These are phyloP conservation scores for Coemansia sp. DNA, from an alignment of 192 early-diverging fungal genomes.

Conservation along the genomic window DNA sequence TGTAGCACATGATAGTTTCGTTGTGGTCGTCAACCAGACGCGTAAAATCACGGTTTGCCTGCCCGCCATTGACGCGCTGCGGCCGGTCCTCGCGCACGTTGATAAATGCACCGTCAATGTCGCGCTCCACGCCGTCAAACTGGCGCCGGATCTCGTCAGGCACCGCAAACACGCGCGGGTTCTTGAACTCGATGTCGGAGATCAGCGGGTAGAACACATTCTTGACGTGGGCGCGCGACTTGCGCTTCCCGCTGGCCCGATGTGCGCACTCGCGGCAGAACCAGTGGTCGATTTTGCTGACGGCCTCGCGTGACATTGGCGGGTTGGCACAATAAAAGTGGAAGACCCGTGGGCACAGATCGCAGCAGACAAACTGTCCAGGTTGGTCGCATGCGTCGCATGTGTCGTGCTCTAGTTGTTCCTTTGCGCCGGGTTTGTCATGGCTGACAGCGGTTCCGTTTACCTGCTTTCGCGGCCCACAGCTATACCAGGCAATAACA, in stretches of 20 bases:
- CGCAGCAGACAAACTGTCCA: slow-evolving; percentile 52
- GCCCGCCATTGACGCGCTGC: slow-evolving; percentile 22
- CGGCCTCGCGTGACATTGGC: slow-evolving; percentile 38
- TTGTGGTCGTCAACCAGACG: slow-evolving; percentile 46
- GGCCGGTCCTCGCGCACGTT: slow-evolving; percentile 40
- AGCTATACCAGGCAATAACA: neutral
- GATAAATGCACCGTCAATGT: slow-evolving; percentile 37
- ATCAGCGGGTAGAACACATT: slow-evolving; percentile 50
- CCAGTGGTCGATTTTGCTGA: slow-evolving; percentile 44
- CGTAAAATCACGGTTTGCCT: slow-evolving; percentile 36
- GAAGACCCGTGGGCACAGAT: slow-evolving; percentile 46
- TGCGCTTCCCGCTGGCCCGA: slow-evolving; percentile 29
- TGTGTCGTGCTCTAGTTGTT: slow-evolving; percentile 27
- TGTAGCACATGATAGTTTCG: slow-evolving; percentile 44
- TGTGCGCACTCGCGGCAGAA: slow-evolving; percentile 43
- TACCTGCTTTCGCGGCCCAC: slow-evolving; percentile 6
- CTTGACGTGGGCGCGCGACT: slow-evolving; percentile 43
- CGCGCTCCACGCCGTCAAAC: slow-evolving; percentile 48
- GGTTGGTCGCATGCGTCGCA: slow-evolving; percentile 52
- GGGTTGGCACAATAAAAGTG: slow-evolving; percentile 52
- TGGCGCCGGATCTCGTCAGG: slow-evolving; percentile 51
- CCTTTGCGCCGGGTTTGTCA: neutral
- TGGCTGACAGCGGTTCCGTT: slow-evolving; percentile 8
- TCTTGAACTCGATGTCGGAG: slow-evolving; percentile 31
- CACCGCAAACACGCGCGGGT: slow-evolving; percentile 45